These are phyloP conservation scores for Neofusicoccum sp. DNA, from an alignment of 2,329 filamentous ascomycete species.

Conservation along the genomic window DNA sequence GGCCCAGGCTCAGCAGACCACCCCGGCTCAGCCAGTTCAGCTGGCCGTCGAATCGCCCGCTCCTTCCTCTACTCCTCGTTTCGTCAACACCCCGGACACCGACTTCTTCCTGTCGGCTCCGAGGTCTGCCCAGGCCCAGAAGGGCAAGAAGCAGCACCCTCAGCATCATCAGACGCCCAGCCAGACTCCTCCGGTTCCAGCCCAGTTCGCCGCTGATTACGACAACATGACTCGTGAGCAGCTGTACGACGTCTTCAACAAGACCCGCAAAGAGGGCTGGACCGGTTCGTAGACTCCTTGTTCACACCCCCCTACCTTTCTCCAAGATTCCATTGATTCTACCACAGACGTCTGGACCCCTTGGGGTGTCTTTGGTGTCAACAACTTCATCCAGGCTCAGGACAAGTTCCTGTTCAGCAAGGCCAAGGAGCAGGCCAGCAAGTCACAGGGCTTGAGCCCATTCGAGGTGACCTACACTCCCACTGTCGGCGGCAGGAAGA, in stretches of 20 bases:
- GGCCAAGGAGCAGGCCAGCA: not conserved
- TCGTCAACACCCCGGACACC: constrained; percentile 23
- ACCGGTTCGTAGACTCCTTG: not conserved
- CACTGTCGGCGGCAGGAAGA: not conserved
- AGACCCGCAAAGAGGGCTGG: not conserved
- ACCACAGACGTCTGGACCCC: not conserved
- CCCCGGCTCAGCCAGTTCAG: not conserved
- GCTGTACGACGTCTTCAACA: not conserved
- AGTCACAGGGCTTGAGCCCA: not conserved
- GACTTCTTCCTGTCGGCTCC: constrained; percentile 22
- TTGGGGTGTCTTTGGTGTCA: not conserved
- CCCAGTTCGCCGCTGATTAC: not conserved
- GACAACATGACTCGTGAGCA: not conserved
- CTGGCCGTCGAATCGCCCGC: not conserved
- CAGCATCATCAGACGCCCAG: not conserved
- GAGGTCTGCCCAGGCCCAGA: not conserved
- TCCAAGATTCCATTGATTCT: not conserved
- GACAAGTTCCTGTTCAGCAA: not conserved
- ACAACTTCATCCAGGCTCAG: not conserved
- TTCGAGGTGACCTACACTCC: not conserved
- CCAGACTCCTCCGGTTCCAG: not conserved
- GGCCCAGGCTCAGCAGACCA: not conserved
- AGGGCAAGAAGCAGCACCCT: not conserved
- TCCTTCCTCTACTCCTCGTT: constrained; percentile 5
- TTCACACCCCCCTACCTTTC: not conserved